Base-by-base conservation (phyloP, 805 yeast species). In the Lachancea waltii region DNA sequence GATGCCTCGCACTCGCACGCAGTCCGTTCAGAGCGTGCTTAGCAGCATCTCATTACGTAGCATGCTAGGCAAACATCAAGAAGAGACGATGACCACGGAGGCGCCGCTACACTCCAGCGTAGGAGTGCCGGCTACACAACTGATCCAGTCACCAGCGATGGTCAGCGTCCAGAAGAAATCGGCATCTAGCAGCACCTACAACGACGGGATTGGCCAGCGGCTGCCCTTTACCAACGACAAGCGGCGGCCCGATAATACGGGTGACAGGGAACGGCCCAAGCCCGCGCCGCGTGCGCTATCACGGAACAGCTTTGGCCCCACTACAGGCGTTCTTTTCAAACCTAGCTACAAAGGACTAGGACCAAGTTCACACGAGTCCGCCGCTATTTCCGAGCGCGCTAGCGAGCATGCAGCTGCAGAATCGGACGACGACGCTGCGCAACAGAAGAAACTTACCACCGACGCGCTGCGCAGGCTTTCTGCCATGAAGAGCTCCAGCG, bases 41-140 rank as follows among this genome's bases (percentile, higher is more conserved):
- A 64, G 69, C 13, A 86, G 64, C 75, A 85, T 72, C 70, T 87
- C 62, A 67, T 75, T 55, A 67, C 62, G 51, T 67, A 84, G 85
- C 64, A 75, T 81, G 38, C 71, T 56, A 48, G 74, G 69, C 48
- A 82, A 73, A 51, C 79, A 47, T 79, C 75, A 41, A 73, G 81
- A 44, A 79, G 81, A 40, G 81, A 69, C 22, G 69, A 63, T 58
- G n/a, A n/a, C n/a, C n/a, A n/a, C n/a, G n/a, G n/a, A n/a, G n/a
- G n/a, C n/a, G n/a, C n/a, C n/a, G n/a, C n/a, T n/a, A n/a, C n/a
- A n/a, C 37, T 41, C 18, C 43, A 41, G 28, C 21, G n/a, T 36
- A 35, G 7, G 58, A 51, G 35, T 52, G 52, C 39, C 54, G 30
- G 51, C 61, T 2, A 54, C 57, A 25, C 59, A 64, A 15, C 68